Evolutionary conservation across 2,329 filamentous ascomycete genomes (phyloP).

Genomic region (Pseudocercospora crystallina): DNA sequence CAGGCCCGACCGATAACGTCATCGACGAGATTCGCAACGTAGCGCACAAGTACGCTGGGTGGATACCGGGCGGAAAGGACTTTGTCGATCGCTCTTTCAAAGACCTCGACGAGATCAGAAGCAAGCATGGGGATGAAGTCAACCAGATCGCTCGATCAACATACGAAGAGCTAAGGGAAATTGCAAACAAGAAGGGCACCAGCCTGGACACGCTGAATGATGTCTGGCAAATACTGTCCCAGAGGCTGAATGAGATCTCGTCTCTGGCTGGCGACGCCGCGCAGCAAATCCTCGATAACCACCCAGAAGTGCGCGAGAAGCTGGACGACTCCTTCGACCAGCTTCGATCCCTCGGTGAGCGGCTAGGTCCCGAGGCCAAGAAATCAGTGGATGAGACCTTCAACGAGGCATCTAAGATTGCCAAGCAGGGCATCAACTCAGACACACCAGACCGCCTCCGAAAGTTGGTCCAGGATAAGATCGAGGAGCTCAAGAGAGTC

Average conservation of each 20-base stretch:
- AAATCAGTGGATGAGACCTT: slow-evolving; percentile 73
- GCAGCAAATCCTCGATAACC: slow-evolving; percentile 68
- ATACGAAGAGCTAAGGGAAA: slow-evolving; percentile 65
- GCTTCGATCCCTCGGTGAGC: slow-evolving; percentile 67
- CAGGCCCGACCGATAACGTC: slow-evolving; percentile 64
- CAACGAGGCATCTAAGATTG: slow-evolving; percentile 63
- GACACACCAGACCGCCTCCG: slow-evolving; percentile 57
- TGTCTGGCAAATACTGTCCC: slow-evolving; percentile 62
- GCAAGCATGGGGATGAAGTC: slow-evolving; percentile 68
- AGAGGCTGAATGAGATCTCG: slow-evolving; percentile 60
- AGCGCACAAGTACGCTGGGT: slow-evolving; percentile 66
- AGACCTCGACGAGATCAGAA: slow-evolving; percentile 66
- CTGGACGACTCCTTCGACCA: slow-evolving; percentile 67
- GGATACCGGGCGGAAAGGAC: slow-evolving; percentile 67
- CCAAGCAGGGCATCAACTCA: slow-evolving; percentile 60
- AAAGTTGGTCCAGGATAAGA: slow-evolving; percentile 68
- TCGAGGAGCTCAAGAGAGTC: slow-evolving; percentile 63
- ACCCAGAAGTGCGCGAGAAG: slow-evolving; percentile 71
- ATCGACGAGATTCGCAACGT: slow-evolving; percentile 65
- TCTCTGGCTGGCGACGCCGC: slow-evolving; percentile 63
- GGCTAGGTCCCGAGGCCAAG: slow-evolving; percentile 74
- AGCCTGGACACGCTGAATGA: slow-evolving; percentile 62
- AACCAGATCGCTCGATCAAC: slow-evolving; percentile 67
- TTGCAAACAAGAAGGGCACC: slow-evolving; percentile 58
- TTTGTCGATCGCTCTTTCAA: slow-evolving; percentile 71